Evolutionary conservation across 2,329 filamentous ascomycete genomes (phyloP).

Genomic region (Pleurostoma richardsiae): DNA sequence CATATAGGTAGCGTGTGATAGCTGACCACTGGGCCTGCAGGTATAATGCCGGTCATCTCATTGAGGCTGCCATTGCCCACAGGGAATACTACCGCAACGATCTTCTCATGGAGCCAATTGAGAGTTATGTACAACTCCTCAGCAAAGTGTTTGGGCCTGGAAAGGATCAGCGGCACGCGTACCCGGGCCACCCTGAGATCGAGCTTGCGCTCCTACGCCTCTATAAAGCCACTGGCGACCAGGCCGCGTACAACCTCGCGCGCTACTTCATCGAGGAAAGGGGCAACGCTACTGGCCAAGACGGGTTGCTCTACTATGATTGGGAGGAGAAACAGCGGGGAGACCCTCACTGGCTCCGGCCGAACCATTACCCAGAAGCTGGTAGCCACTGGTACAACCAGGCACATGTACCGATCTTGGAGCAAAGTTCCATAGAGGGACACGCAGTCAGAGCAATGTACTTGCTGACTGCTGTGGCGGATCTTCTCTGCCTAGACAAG

Average conservation of each 20-base stretch:
- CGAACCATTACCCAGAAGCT: conserved; percentile 38
- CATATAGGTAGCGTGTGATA: neutral
- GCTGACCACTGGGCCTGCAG: conserved; percentile 17
- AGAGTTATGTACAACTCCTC: conserved; percentile 49
- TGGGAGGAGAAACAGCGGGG: conserved; percentile 44
- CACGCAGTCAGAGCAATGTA: conserved; percentile 58
- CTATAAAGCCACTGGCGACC: conserved; percentile 25
- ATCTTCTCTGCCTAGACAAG: conserved; percentile 37
- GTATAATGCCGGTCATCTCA: conserved; percentile 56
- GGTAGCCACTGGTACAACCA: conserved; percentile 45
- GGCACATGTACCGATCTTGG: conserved; percentile 46
- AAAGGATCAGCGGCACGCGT: conserved; percentile 46
- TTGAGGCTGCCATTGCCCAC: conserved; percentile 55
- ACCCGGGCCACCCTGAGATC: conserved; percentile 53
- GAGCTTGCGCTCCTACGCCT: conserved; percentile 39
- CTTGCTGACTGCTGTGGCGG: conserved; percentile 51
- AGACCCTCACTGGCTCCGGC: conserved; percentile 37
- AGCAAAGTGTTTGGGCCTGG: conserved; percentile 44
- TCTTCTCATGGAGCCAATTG: conserved; percentile 43
- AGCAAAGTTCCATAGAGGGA: conserved; percentile 50
- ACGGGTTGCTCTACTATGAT: conserved; percentile 47
- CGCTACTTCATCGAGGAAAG: conserved; percentile 53
- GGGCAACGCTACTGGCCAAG: conserved; percentile 42
- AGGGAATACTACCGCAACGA: conserved; percentile 45
- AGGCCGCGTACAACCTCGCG: conserved; percentile 36